Conservation (phyloP, 2,329 filamentous ascomycete species). For the Cladophialophora chaetospira region DNA sequence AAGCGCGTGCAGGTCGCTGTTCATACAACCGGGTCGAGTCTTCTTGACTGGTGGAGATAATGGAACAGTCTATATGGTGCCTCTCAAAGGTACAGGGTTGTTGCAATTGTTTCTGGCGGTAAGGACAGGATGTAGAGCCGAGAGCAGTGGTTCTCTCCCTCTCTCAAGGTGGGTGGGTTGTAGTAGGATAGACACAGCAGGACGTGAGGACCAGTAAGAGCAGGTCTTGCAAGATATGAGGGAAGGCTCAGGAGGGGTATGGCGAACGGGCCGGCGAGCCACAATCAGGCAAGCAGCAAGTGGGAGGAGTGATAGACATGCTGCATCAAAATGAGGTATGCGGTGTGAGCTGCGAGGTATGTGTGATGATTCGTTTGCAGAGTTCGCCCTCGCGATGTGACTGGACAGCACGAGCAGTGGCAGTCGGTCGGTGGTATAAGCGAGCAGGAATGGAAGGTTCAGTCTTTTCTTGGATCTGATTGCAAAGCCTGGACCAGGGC, state of each 20-base stretch:
- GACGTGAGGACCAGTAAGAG: conserved; percentile 22
- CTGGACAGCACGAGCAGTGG: conserved; percentile 3
- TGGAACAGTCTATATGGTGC: conserved; percentile 8
- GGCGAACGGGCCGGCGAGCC: conserved; percentile 7
- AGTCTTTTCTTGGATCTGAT: background rate
- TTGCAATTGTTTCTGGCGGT: conserved; percentile 20
- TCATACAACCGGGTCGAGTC: conserved; percentile 7
- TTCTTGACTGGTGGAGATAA: conserved; percentile 2
- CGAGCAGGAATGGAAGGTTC: background rate
- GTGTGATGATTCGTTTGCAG: conserved; percentile 6
- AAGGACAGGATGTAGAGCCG: conserved; percentile 29
- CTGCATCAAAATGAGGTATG: conserved; percentile 16
- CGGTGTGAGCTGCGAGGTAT: conserved; percentile 12
- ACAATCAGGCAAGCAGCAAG: conserved; percentile 27
- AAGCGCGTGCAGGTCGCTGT: background rate
- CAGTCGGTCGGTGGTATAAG: background rate
- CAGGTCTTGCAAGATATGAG: conserved; percentile 21
- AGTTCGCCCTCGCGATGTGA: background rate
- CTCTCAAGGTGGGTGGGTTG: conserved; percentile 17
- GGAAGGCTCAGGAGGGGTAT: conserved; percentile 18
- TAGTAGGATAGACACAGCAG: conserved; percentile 14
- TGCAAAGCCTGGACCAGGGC: background rate
- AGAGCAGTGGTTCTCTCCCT: conserved; percentile 4
- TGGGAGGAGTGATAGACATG: conserved; percentile 19
- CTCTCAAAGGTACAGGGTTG: conserved; percentile 6